Conservation (phyloP, 2,329 filamentous ascomycete species). For the Aspergillus unguis region DNA sequence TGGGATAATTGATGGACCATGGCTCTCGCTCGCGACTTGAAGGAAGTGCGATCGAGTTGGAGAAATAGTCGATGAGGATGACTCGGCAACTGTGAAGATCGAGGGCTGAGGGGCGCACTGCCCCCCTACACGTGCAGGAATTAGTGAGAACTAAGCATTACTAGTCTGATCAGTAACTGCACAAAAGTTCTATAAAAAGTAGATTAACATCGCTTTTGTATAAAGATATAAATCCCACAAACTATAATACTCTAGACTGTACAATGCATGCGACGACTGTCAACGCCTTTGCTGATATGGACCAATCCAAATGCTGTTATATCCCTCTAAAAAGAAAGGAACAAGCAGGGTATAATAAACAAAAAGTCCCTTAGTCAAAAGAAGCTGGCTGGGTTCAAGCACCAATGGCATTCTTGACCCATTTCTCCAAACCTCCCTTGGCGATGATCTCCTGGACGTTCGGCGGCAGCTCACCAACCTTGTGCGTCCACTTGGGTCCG, state of each 20-base stretch:
- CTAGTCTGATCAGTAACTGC: neutral
- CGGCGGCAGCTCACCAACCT: conserved; percentile 76
- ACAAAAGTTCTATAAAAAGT: neutral
- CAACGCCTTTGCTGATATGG: neutral
- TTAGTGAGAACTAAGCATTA: conserved; percentile 2
- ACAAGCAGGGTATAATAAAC: conserved; percentile 8
- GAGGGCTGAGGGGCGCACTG: too few species aligned
- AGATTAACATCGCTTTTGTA: conserved; percentile 2
- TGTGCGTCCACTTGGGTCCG: conserved; percentile 70
- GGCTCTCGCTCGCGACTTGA: neutral
- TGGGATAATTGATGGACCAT: conserved; percentile 1
- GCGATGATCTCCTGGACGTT: conserved; percentile 87
- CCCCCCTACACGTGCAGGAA: neutral
- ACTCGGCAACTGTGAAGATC: too few species aligned
- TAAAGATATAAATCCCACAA: neutral
- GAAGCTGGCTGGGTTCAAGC: conserved; percentile 16
- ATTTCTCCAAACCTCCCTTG: conserved; percentile 72
- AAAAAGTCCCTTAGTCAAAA: neutral
- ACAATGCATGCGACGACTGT: neutral
- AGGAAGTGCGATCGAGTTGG: neutral
- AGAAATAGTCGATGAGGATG: neutral
- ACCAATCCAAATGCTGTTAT: neutral
- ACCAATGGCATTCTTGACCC: conserved; percentile 63
- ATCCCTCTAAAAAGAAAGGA: neutral
- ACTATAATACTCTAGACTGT: neutral